Base-by-base conservation (phyloP, 2,329 filamentous ascomycete species). In the Fusarium longipes region DNA sequence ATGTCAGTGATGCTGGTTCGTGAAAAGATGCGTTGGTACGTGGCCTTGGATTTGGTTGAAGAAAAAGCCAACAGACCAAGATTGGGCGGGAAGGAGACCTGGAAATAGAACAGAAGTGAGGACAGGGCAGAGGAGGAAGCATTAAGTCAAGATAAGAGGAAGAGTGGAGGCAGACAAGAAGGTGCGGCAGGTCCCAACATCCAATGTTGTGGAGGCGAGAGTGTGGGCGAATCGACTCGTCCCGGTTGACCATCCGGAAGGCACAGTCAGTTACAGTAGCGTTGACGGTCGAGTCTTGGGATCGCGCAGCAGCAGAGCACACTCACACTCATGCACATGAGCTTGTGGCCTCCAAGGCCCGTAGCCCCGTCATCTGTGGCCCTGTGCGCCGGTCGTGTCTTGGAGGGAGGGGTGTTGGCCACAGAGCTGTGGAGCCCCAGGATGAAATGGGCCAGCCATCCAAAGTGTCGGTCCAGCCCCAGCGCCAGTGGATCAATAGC, bases 161-260 rank as follows among this genome's bases (percentile, higher is more conserved):
- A 62, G 51, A 70, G 71, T 71, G 71, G 68, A 73, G 58, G 65
- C 36, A 44, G 62, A 65, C 66, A 63, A 71, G 67, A 63, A 71
- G 67, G 71, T 70, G 71, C 71, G 54, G 68, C 59, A 69, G 68
- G 66, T 72, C 70, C 61, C 71, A 73, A 73, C 71, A 73, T 40
- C 38, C 17, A 40, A 40, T 73, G 73, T 73, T 71, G 71, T 70
- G 71, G 71, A 73, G 71, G 71, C 69, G 71, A 73, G 60, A 64
- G 54, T 62, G 66, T 68, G 68, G 62, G 67, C 70, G 60, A 73
- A 71, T 73, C 64, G 67, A 72, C 60, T 60, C 48, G 57, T 59
- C 61, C 58, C 61, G 64, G 58, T 67, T 68, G 58, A 42, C 42
- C 35, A 67, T 70, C 66, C 60, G 44, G 57, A 65, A 49, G 69